A percentile compares a stretch with the other conserved stretches of the same genome.
phyloP scores from a whole-genome alignment of 2,329 filamentous ascomycete genomes.

The Proliferodiscus dingleyae region DNA sequence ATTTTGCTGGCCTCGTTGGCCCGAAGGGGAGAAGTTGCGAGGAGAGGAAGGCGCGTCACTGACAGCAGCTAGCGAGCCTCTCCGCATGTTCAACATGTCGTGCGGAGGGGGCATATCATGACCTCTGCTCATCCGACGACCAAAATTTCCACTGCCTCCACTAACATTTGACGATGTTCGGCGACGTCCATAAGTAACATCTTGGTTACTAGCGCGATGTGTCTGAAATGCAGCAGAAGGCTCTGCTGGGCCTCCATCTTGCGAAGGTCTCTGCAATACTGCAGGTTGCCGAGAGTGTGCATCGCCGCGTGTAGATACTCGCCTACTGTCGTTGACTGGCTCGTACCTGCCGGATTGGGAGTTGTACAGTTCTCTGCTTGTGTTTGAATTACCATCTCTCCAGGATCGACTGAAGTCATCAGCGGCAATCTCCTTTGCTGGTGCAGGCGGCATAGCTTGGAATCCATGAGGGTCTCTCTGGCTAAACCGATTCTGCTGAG shows the following conservation, averaged over 20 bases:
- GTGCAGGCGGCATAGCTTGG: constrained; percentile 49
- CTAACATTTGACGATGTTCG: constrained; percentile 90
- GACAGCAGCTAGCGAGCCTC: constrained; percentile 46
- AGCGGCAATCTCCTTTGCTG: constrained; percentile 79
- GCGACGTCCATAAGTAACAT: constrained; percentile 66
- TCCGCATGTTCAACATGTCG: constrained; percentile 39
- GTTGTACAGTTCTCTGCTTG: constrained; percentile 79
- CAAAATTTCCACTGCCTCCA: constrained; percentile 70
- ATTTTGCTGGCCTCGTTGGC: constrained; percentile 26
- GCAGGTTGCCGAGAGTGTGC: constrained; percentile 65
- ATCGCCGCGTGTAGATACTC: constrained; percentile 65
- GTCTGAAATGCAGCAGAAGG: constrained; percentile 85
- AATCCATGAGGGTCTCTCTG: constrained; percentile 51
- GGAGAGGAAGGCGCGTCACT: constrained; percentile 49
- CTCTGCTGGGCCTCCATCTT: constrained; percentile 67
- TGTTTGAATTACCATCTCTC: constrained; percentile 61
- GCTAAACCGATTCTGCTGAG: constrained; percentile 43
- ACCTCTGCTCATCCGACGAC: constrained; percentile 36
- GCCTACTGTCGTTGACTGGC: constrained; percentile 71
- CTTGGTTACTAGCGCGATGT: constrained; percentile 59
- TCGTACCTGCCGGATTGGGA: constrained; percentile 94
- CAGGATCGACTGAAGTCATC: constrained; percentile 90
- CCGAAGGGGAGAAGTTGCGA: constrained; percentile 33
- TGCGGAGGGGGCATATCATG: constrained; percentile 30
- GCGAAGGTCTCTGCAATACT: constrained; percentile 68